These are phyloP conservation scores for Metarhizium guizhouense DNA, from an alignment of 2,329 filamentous ascomycete species.

Conservation along the genomic window DNA sequence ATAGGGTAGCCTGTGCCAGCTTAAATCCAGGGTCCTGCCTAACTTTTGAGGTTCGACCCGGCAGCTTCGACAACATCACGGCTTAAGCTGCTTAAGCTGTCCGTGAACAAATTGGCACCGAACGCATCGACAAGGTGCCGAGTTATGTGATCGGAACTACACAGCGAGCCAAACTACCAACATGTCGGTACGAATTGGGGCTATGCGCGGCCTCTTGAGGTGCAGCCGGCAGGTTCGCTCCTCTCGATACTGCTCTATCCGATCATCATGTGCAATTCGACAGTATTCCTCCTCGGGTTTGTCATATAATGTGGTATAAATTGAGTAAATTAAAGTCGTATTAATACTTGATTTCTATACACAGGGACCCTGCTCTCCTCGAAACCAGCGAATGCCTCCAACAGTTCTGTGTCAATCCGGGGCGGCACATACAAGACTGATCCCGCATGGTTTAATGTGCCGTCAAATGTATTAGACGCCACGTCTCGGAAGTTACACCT, in stretches of 20 bases:
- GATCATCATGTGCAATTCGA: background rate
- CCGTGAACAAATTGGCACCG: background rate
- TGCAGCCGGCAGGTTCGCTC: constrained; percentile 12
- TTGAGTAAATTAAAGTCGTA: background rate
- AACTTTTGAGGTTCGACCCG: background rate
- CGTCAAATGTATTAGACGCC: constrained; percentile 63
- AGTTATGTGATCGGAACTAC: background rate
- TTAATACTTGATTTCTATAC: background rate
- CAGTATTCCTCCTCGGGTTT: constrained; percentile 5
- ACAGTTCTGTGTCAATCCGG: constrained; percentile 34
- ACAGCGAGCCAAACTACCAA: background rate
- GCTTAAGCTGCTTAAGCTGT: background rate
- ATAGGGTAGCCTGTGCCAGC: background rate
- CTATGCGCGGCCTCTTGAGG: constrained; percentile 19
- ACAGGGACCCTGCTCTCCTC: background rate
- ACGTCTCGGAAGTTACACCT: constrained; percentile 77
- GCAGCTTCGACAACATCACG: background rate
- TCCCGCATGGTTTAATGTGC: constrained; percentile 73
- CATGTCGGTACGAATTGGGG: constrained; percentile 17
- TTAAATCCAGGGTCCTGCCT: background rate
- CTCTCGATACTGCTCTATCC: constrained; percentile 12
- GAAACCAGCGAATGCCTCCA: background rate
- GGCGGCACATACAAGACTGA: constrained; percentile 60
- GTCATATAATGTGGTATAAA: background rate
- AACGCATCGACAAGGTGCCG: background rate